These are phyloP conservation scores for Cicer pinnatifidum DNA, from an alignment of 306 rosid genomes.

Conservation along the genomic window DNA sequence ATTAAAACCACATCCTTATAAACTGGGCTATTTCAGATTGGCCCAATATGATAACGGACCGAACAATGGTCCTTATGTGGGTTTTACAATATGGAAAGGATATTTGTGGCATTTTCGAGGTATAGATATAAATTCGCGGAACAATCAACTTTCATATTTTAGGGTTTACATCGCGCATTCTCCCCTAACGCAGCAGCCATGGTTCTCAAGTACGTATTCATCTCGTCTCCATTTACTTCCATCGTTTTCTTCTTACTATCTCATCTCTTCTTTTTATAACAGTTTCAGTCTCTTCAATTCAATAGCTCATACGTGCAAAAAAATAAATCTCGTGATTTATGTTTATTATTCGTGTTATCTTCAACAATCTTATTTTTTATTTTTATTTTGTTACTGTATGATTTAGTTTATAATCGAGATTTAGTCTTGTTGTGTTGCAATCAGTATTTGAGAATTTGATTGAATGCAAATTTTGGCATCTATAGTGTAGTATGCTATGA, in stretches of 20 bases:
- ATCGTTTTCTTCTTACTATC: neutral
- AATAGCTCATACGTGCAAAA: neutral
- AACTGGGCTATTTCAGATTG: neutral
- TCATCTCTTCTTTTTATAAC: neutral
- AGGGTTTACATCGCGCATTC: slow-evolving; percentile 54
- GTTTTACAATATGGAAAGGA: neutral
- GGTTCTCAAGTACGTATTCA: slow-evolving; percentile 75
- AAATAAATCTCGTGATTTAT: neutral
- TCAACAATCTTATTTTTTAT: neutral
- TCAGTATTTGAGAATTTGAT: neutral
- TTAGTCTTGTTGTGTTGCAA: neutral
- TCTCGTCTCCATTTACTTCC: neutral
- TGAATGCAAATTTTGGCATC: neutral
- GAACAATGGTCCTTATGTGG: neutral
- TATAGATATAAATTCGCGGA: slow-evolving; percentile 31
- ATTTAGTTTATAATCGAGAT: neutral
- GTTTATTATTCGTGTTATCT: neutral
- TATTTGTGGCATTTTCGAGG: neutral
- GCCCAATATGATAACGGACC: neutral
- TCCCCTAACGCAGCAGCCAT: slow-evolving; percentile 49
- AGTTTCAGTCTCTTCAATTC: neutral
- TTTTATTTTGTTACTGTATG: neutral
- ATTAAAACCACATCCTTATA: neutral
- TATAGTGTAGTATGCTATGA: neutral
- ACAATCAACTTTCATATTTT: neutral